Evolutionary conservation across 371 early-diverging fungal genomes (phyloP).

Genomic region (Mortierella sp.): DNA sequence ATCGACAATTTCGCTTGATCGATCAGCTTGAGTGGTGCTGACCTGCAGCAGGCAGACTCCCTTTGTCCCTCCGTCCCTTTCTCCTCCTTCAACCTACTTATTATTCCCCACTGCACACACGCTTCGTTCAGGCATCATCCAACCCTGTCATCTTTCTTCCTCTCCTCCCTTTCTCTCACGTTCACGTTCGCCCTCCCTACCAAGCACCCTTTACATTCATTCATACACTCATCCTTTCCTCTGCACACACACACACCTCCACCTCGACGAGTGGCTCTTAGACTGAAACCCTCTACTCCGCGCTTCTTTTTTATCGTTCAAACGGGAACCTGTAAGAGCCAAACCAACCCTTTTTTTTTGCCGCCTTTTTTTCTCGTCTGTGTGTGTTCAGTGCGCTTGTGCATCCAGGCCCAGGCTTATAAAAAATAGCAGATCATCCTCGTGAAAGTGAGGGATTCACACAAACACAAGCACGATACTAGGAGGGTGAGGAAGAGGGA

Average conservation of each 20-base stretch:
- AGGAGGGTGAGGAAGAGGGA: too few relatives aligned
- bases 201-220: too few relatives aligned
- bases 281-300: constrained; percentile 2
- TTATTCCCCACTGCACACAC: neutral
- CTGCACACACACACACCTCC: neutral
- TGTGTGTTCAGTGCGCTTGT: neutral
- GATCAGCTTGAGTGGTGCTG: neutral
- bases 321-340: constrained; percentile 11
- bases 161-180: too few relatives aligned
- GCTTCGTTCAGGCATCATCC: neutral
- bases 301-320: constrained; percentile 11
- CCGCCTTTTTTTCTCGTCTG: constrained; percentile 7
- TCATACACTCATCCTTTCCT: neutral
- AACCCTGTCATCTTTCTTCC: neutral
- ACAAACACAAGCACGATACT: too few relatives aligned
- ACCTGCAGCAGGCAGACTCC: neutral
- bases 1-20: neutral
- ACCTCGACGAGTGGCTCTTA: neutral
- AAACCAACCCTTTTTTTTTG: neutral
- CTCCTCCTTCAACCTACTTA: neutral
- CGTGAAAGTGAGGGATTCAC: neutral
- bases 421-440: neutral
- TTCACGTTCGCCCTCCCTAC: neutral
- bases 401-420: neutral
- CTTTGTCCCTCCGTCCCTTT: neutral